Conservation (phyloP, 495 filamentous ascomycete species). For the Penicillium angulare region DNA sequence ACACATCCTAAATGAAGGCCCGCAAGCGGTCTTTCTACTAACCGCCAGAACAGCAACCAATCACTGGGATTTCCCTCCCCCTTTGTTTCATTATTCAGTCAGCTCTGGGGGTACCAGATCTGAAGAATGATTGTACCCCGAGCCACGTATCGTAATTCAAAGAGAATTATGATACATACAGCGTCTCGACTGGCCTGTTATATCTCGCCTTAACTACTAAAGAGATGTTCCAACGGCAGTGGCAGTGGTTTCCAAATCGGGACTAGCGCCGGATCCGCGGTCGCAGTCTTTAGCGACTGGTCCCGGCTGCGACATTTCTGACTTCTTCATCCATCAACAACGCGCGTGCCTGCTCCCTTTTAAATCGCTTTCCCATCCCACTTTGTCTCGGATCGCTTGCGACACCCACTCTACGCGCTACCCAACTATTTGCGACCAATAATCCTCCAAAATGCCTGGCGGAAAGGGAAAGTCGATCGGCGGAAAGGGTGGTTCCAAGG, state of each 20-base stretch:
- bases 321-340: slow-evolving; percentile 54
- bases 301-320: slow-evolving; percentile 44
- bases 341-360: slow-evolving; percentile 37
- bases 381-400: slow-evolving; percentile 23
- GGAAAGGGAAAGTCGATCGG: slow-evolving; percentile 94
- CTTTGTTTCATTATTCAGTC: no score
- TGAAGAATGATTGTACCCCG: no score
- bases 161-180: background rate
- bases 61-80: no score
- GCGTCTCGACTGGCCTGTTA: background rate
- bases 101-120: no score
- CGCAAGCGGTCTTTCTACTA: slow-evolving; percentile 6
- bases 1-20: background rate
- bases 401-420: slow-evolving; percentile 23
- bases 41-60: no score
- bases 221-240: slow-evolving; percentile 2
- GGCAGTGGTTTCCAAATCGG: slow-evolving; percentile 30
- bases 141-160: background rate
- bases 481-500: slow-evolving; percentile 85
- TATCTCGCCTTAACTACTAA: no score
- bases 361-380: slow-evolving; percentile 38
- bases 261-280: slow-evolving; percentile 37
- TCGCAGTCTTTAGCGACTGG: slow-evolving; percentile 44
- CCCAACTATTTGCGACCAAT: slow-evolving; percentile 26
- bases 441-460: slow-evolving; percentile 63